Evolutionary conservation across 495 filamentous ascomycete genomes (phyloP), one percentile per base, ranked within the genome.

Genomic region (Penicillium odoratum): DNA sequence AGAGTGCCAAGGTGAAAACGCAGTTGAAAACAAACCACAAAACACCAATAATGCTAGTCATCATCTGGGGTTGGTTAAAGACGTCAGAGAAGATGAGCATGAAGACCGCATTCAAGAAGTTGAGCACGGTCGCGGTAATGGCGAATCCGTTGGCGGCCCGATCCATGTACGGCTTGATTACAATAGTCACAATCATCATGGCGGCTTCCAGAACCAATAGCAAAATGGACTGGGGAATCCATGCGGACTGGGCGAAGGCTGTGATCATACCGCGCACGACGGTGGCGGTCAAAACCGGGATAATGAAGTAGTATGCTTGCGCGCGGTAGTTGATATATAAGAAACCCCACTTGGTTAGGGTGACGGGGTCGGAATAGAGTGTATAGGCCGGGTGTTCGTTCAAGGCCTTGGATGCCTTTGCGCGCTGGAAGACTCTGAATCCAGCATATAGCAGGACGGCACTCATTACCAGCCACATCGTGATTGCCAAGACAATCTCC

Each of bases 281-380:
- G 42, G 86, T 86, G 66, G 97, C 96, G 28, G 78, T 69, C 45
- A 98, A 80, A 21, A 88, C 63, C 0, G 92, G 93, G 11, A 93
- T 82, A 67, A 97, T 88, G 73, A 95, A 98, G 77, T 93, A 98
- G 78, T 97, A 98, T 7, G 90, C 89, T 1, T 92, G 92, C 15
- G 94, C 93, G 59, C 91, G 88, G 79, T 96, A 98, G 73, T 97
- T 93, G 51, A 97, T 89, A 67, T 98, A 98, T 33, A 98, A 78
- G 77, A 97, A 97, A 15, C 94, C 94, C 93, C 93, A 97, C 74
- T 96, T 94, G 83, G 97, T 97, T 59, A 98, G 75, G 26, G 90
- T 87, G 51, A 88, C 82, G 11, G 92, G 90, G 65, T 98, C 94
- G 7, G 93, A 97, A 78, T 95, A 98, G 42, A 98, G 84, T 58